phyloP scores from a whole-genome alignment of 768 basidiomycete species.

The Leccinum arenicola region DNA sequence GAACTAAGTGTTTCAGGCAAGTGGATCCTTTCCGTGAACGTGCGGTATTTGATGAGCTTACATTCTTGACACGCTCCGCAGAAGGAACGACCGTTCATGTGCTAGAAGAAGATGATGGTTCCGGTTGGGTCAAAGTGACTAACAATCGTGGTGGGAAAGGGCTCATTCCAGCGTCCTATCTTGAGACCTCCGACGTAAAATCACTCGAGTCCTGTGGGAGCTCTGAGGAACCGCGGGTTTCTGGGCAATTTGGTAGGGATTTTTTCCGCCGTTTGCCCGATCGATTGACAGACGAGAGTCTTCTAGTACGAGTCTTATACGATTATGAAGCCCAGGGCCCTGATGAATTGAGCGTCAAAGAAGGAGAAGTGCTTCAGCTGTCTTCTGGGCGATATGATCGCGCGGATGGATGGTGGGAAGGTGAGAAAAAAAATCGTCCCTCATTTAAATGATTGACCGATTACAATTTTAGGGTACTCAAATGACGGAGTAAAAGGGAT shows the following conservation, averaged over 20 bases:
- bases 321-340: conserved; percentile 70
- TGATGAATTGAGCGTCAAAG: conserved; percentile 64
- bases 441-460: conserved; percentile 24
- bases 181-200: conserved; percentile 41
- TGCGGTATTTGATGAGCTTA: conserved; percentile 7
- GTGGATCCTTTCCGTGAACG: conserved; percentile 17
- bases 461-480: conserved; percentile 51
- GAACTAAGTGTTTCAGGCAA: conserved; percentile 68
- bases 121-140: conserved; percentile 80
- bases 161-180: conserved; percentile 82
- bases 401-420: conserved; percentile 88
- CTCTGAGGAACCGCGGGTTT: conserved; percentile 29
- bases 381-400: conserved; percentile 60
- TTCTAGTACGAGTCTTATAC: conserved; percentile 76
- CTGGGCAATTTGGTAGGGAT: conserved; percentile 51
- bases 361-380: conserved; percentile 62
- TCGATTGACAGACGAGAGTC: conserved; percentile 4
- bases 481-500: conserved; percentile 65
- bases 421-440: conserved; percentile 36
- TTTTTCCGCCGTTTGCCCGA: conserved; percentile 1
- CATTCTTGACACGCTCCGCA: conserved; percentile 27
- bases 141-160: conserved; percentile 59
- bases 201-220: conserved; percentile 7
- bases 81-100: conserved; percentile 66
- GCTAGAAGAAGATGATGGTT: conserved; percentile 79